These are phyloP conservation scores for Cryptococcus sp. DNA, from an alignment of 1,284 basidiomycete genomes.

Conservation along the genomic window DNA sequence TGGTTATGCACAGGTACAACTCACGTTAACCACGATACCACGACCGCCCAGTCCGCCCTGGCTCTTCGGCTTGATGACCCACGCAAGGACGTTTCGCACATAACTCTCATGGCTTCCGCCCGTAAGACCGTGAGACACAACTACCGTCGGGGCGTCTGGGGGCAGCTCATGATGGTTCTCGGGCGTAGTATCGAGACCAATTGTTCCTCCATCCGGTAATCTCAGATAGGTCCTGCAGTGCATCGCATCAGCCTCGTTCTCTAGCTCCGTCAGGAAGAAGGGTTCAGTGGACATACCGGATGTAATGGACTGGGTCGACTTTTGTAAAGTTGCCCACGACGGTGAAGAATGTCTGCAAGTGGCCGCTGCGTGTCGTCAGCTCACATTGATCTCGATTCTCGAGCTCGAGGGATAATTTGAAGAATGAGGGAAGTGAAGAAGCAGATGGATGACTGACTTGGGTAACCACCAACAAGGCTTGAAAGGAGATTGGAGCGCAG, in stretches of 20 bases:
- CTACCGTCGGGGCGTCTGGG: conserved; percentile 74
- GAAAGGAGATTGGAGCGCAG: not conserved
- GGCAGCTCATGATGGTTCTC: conserved; percentile 58
- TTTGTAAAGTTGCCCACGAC: not conserved
- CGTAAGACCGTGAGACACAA: conserved; percentile 77
- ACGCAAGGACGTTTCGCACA: conserved; percentile 74
- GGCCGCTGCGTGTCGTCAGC: not conserved
- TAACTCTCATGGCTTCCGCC: conserved; percentile 90
- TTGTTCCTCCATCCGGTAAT: conserved; percentile 68
- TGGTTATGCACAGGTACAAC: conserved; percentile 11
- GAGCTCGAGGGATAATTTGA: too few relatives aligned
- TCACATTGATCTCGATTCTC: not conserved
- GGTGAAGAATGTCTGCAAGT: not conserved
- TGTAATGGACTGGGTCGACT: not conserved
- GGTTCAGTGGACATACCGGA: not conserved
- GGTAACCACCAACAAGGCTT: conserved; percentile 2
- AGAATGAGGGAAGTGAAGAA: too few relatives aligned
- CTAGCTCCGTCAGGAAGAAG: not conserved
- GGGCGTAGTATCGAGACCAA: conserved; percentile 58
- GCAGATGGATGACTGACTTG: not conserved
- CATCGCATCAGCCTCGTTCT: conserved; percentile 12
- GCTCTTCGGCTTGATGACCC: conserved; percentile 63
- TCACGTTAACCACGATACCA: conserved; percentile 76
- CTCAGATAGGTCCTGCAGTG: conserved; percentile 64
- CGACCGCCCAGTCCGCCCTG: conserved; percentile 83